Evolutionary conservation across 768 basidiomycete species (phyloP).

Genomic region (Boletus fagicola): DNA sequence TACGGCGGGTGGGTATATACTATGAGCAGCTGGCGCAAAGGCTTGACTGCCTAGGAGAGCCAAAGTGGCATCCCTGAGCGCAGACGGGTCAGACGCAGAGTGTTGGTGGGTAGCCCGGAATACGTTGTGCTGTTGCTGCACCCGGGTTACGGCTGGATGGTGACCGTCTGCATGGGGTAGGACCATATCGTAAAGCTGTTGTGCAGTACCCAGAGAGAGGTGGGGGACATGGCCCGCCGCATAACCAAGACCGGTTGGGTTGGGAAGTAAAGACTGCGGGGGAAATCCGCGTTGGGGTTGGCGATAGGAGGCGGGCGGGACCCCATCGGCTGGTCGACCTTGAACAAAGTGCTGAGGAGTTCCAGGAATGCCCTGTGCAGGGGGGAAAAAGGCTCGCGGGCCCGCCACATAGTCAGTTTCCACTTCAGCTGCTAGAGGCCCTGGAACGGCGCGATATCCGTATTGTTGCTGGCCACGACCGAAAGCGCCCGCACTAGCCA

Average conservation of each 20-base stretch:
- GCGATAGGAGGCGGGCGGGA: constrained; percentile 54
- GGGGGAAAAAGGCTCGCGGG: constrained; percentile 54
- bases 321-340: constrained; percentile 50
- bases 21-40: constrained; percentile 46
- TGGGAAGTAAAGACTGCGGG: constrained; percentile 54
- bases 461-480: constrained; percentile 55
- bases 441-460: constrained; percentile 47
- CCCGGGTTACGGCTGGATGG: constrained; percentile 66
- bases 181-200: constrained; percentile 83
- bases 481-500: constrained; percentile 45
- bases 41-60: constrained; percentile 58
- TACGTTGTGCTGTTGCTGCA: constrained; percentile 75
- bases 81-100: constrained; percentile 79
- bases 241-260: constrained; percentile 54
- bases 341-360: constrained; percentile 47
- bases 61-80: constrained; percentile 68
- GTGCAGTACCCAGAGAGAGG: constrained; percentile 69
- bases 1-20: constrained; percentile 50
- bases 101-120: constrained; percentile 79
- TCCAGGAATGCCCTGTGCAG: constrained; percentile 40
- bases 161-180: constrained; percentile 48
- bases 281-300: constrained; percentile 58
- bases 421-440: constrained; percentile 19
- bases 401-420: constrained; percentile 57
- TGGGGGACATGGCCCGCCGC: constrained; percentile 58